Evolutionary conservation across 2,329 filamentous ascomycete species (phyloP), one percentile per base, ranked within the genome.

Genomic region (Sarocladium brachiariae): DNA sequence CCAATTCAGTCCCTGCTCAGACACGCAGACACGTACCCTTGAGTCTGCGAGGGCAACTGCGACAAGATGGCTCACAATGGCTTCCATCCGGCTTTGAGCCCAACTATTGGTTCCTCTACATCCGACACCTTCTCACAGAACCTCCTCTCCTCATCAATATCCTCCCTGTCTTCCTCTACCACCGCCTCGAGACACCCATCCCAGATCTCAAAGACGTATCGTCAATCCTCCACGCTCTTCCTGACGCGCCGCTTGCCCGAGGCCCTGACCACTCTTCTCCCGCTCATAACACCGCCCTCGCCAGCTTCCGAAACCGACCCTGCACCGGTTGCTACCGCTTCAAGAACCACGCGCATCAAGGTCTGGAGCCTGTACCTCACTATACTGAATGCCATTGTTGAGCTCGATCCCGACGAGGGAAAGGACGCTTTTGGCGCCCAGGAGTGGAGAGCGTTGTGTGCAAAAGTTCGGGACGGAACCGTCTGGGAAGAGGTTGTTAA

Each of bases 281-380:
- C 92, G 8, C 78, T 96, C 54, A 86, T 99, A 61, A 84, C 79
- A 1, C 77, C 83, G 7, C 64, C 71, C 55, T 70, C 47, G 16
- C 37, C 51, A 71, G 25, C 69, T 75, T 51, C 70, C 18, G 71
- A 76, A 46, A 68, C 70, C 27, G 76, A 82, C 52, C 73, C 80
- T 24, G 86, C 89, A 24, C 89, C 90, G 4, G 83, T 96, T 50
- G 85, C 88, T 50, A 81, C 78, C 55, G 89, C 89, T 50, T 91
- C 87, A 37, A 82, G 86, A 57, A 87, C 84, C 27, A 93, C 89
- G 52, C 78, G 91, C 57, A 86, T 96, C 66, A 99, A 97, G 69
- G 86, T 97, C 56, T 99, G 93, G 93, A 96, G 90, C 67, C 77
- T 99, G 61, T 99, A 97, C 65, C 78, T 97, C 57, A 96, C 91